phyloP scores from a whole-genome alignment of 768 basidiomycete genomes.

The Lyophyllum semitale region DNA sequence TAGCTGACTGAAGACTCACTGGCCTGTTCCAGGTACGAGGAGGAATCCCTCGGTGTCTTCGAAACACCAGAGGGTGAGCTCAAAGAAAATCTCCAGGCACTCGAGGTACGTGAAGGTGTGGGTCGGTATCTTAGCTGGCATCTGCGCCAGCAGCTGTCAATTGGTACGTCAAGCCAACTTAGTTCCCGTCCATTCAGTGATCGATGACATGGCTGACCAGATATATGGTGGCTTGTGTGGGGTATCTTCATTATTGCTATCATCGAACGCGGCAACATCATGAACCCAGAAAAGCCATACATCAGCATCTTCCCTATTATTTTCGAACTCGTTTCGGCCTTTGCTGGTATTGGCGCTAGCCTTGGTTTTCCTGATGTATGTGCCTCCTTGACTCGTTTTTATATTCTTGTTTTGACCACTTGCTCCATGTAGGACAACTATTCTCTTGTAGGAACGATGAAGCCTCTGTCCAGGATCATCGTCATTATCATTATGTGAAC shows the following conservation, averaged over 20 bases:
- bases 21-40: slow-evolving; percentile 54
- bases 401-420: not conserved
- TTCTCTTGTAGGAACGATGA: slow-evolving; percentile 64
- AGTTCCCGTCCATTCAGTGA: not conserved
- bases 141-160: slow-evolving; percentile 61
- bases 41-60: slow-evolving; percentile 69
- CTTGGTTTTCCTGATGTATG: slow-evolving; percentile 57
- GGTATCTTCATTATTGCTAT: slow-evolving; percentile 74
- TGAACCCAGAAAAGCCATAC: slow-evolving; percentile 59
- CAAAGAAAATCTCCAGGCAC: slow-evolving; percentile 36
- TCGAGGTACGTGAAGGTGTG: slow-evolving; percentile 42
- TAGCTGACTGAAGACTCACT: not conserved
- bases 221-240: slow-evolving; percentile 83
- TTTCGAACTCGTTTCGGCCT: slow-evolving; percentile 70
- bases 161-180: slow-evolving; percentile 35
- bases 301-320: slow-evolving; percentile 60
- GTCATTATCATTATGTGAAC: slow-evolving; percentile 69
- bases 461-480: slow-evolving; percentile 70
- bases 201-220: slow-evolving; percentile 29
- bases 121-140: slow-evolving; percentile 56
- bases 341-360: slow-evolving; percentile 70
- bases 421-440: slow-evolving; percentile 46
- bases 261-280: slow-evolving; percentile 61
- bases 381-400: not conserved
- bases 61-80: slow-evolving; percentile 49